Base-by-base conservation (phyloP, 805 yeast genomes). In the Saccharomyces eubayanus region DNA sequence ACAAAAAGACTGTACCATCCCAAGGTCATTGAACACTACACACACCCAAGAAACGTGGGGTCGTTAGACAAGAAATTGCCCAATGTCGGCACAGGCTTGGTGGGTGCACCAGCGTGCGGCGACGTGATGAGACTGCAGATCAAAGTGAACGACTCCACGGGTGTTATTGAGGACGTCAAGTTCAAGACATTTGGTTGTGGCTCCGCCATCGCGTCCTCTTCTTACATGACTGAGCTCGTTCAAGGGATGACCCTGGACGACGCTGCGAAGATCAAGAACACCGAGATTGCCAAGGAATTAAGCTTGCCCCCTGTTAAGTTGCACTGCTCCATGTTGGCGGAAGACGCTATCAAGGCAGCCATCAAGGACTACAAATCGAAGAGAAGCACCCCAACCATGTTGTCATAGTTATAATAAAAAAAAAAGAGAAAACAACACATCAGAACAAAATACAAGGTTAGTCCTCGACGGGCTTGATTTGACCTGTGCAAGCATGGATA, bases 181-280 rank as follows among this genome's bases (percentile, higher is more conserved):
- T 92, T 92, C 75, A 92, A 92, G 80, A 92, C 99, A 4, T 92
- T 92, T 75, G 99, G 99, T n/a, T 92, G 99, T 71, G 99, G 99
- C 45, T 84, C 92, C 2, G 99, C 99, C 52, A 92, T 92, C 69
- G 99, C 99, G 2, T 87, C 96, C 2, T 86, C 96, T 9, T 87
- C 96, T 1, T 92, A 86, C 70, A 92, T 92, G 62, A 92, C 99
- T 2, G 97, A 90, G 67, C 78, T 92, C 58, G 96, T 92, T 56
- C 85, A 92, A 68, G 99, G 99, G 45, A 89, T 88, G 83, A 80
- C 92, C 48, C 75, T 92, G 52, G 97, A 92, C 51, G 97, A 92
- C 68, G 98, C 97, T 24, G 84, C 89, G 53, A 80, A 81, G 71
- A 87, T 92, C 71, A 92, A 91, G 73, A 92, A 92, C 74, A 88